Evolutionary conservation across 1,284 basidiomycete genomes (phyloP), one percentile per base, ranked within the genome.

Genomic region (Ganoderma leucocontextum): DNA sequence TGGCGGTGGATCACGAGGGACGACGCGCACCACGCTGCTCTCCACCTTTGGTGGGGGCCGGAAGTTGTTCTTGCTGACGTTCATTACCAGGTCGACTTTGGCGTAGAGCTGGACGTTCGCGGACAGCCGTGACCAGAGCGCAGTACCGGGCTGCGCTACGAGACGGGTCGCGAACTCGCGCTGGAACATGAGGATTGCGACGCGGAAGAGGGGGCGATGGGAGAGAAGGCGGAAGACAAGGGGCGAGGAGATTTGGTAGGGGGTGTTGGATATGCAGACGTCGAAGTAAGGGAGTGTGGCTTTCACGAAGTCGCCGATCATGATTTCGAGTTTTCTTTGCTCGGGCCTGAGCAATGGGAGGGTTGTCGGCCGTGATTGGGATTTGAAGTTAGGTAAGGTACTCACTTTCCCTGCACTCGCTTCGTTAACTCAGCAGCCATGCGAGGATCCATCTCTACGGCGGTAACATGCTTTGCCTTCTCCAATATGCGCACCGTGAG

Each of bases 141-240:
- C 85, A 10, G 94, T 92, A 2, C 91, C 92, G 0, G 98, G 96
- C 36, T 89, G 86, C 3, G 97, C 98, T 53, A 96, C 91, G 15
- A 99, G 88, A 1, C 98, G 93, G 68, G 97, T 86, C 0, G 98
- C 97, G 77, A 99, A 99, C 80, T 99, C 97, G 66, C 96, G 93
- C 82, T 99, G 97, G 84, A 99, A 99, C 97, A 99, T 99, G 83
- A 99, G 94, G 72, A 99, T 96, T 36, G 96, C 95, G 71, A 94
- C 91, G 41, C 97, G 94, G 79, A 95, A 96, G 61, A 98, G 86
- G 0, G 97, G 97, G 9, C 97, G 93, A 77, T 99, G 96, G 2
- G 97, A 98, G 65, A 99, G 91, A 42, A 99, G 89, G 74, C 96
- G 95, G 87, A 99, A 99, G 62, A 99, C 94, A 65, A 99, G 91